phyloP scores from a whole-genome alignment of 371 early-diverging fungal genomes.

The Dinochytrium kinnereticum region DNA sequence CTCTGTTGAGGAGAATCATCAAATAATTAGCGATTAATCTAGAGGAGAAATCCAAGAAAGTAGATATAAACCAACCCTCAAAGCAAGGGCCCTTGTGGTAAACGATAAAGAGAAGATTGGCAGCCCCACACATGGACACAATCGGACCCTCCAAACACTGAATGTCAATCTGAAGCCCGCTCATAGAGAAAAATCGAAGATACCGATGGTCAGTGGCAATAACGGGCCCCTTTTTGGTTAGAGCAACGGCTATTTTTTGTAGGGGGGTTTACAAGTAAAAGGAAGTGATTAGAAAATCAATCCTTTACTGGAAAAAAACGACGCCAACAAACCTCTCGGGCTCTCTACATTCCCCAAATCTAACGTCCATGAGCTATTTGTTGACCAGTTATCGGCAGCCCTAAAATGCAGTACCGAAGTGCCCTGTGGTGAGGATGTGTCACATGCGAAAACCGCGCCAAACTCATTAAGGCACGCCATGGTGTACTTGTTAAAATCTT shows the following conservation, averaged over 20 bases:
- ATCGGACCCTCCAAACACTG: slow-evolving; percentile 68
- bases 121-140: slow-evolving; percentile 66
- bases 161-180: slow-evolving; percentile 78
- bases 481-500: slow-evolving; percentile 73
- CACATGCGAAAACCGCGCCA: slow-evolving; percentile 81
- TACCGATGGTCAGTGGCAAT: slow-evolving; percentile 76
- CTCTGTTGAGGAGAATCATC: slow-evolving; percentile 21
- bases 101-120: slow-evolving; percentile 60
- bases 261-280: slow-evolving; percentile 13
- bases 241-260: slow-evolving; percentile 65
- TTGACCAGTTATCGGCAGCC: slow-evolving; percentile 72
- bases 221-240: slow-evolving; percentile 70
- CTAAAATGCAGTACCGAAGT: slow-evolving; percentile 51
- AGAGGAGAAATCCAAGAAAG: no score
- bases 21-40: not conserved
- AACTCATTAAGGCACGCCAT: slow-evolving; percentile 63
- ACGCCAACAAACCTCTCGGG: slow-evolving; percentile 49
- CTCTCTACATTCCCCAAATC: slow-evolving; percentile 71
- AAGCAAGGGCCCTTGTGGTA: slow-evolving; percentile 55
- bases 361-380: slow-evolving; percentile 78
- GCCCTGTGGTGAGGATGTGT: slow-evolving; percentile 33
- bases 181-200: slow-evolving; percentile 75
- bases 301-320: not conserved
- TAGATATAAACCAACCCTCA: slow-evolving; percentile 32
- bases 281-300: slow-evolving; percentile 1